Evolutionary conservation across 1,284 basidiomycete genomes (phyloP).

Genomic region (Ceratobasidium sp.): DNA sequence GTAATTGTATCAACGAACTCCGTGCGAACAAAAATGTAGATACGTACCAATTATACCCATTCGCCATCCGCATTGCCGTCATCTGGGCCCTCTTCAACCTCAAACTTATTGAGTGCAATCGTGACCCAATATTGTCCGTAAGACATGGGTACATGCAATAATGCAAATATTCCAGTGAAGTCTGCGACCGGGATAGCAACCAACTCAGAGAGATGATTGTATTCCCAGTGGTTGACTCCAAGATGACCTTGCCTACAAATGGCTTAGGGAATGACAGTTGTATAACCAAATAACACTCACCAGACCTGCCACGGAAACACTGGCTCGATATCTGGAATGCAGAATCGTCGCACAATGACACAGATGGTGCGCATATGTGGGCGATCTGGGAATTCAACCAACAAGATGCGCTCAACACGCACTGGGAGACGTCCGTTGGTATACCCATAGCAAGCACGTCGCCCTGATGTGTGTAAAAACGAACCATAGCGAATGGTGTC

Average conservation of each 20-base stretch:
- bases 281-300: background rate
- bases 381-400: background rate
- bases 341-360: background rate
- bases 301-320: conserved; percentile 1
- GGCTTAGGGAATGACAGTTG: background rate
- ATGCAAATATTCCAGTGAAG: conserved; percentile 1
- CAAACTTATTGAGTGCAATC: conserved; percentile 4
- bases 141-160: background rate
- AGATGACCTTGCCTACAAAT: background rate
- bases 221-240: background rate
- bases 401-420: conserved; percentile 15
- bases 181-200: background rate
- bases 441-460: conserved; percentile 30
- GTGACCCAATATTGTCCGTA: conserved; percentile 19
- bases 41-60: no score
- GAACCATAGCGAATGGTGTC: conserved; percentile 24
- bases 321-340: background rate
- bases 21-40: no score
- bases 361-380: background rate
- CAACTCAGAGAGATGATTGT: background rate
- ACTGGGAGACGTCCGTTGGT: background rate
- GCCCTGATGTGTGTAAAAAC: background rate
- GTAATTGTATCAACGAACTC: no score
- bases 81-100: background rate
- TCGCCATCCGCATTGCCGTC: background rate